Evolutionary conservation across 2,329 filamentous ascomycete genomes (phyloP), one percentile per base, ranked within the genome.

Genomic region (Curvularia verruculosa): DNA sequence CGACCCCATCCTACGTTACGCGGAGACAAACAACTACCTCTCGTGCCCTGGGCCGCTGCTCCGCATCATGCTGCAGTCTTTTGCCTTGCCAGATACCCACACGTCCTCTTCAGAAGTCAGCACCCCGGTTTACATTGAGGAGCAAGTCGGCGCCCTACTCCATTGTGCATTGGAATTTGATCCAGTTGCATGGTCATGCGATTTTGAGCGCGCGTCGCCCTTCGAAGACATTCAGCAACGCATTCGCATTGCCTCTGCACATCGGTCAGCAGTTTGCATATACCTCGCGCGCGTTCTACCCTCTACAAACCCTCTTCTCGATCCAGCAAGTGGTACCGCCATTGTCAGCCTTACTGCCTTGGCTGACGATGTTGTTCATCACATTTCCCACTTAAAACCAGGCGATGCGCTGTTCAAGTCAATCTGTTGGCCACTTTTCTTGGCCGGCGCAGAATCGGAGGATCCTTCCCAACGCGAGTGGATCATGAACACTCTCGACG

Each of bases 381-480:
- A 85, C 56, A 75, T 86, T 23, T 80, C 79, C 5, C 74, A 77
- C 51, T 78, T 87, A 34, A 76, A 75, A 26, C 77, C 79, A 19
- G 70, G 76, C 2, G 82, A 84, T 63, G 78, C 80, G 6, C 78
- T 85, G 40, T 86, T 85, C 75, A 86, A 85, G 67, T 84, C 82
- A 7, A 85, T 83, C 2, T 82, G 82, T n/a, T 87, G 84, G 84
- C 83, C 84, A 1, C 77, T 83, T 0, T 86, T 86, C 60, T 79
- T 87, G 28, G 83, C 82, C 2, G 84, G 84, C 1, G 84, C 84
- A 0, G 84, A 86, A 64, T 81, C 82, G 3, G 78, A 78, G 40
- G 78, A 83, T 51, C 70, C 74, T 0, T 72, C 76, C 34, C 80
- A 80, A 54, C 77, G 83, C 37, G 75, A 72, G 3, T 85, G 83